Percentiles rank a stretch among this genome's conserved stretches.
Evolutionary conservation across 2,329 filamentous ascomycete species (phyloP).

Genomic region (Lomentospora prolificans): DNA sequence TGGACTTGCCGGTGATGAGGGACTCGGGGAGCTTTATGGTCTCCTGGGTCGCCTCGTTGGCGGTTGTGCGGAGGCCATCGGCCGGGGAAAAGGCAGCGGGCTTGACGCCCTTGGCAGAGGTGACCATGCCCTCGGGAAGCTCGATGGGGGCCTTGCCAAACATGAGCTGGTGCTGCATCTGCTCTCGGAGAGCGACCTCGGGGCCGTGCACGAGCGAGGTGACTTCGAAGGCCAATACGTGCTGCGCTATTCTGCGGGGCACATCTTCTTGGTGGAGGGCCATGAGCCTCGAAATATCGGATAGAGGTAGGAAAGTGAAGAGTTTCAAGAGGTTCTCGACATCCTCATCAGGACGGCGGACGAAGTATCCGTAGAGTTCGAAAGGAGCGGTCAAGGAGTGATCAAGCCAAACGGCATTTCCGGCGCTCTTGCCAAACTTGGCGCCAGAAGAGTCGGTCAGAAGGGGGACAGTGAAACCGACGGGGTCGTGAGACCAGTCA

Average conservation of each 20-base stretch:
- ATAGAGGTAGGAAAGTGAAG: slow-evolving; percentile 76
- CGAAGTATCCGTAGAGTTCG: slow-evolving; percentile 85
- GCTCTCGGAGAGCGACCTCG: slow-evolving; percentile 52
- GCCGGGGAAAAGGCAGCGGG: slow-evolving; percentile 12
- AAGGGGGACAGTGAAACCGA: slow-evolving; percentile 85
- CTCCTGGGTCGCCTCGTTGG: slow-evolving; percentile 38
- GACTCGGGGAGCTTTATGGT: slow-evolving; percentile 51
- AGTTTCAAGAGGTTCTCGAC: slow-evolving; percentile 76
- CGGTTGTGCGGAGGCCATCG: slow-evolving; percentile 15
- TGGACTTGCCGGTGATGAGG: slow-evolving; percentile 42
- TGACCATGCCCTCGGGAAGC: slow-evolving; percentile 9
- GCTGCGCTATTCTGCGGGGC: slow-evolving; percentile 68
- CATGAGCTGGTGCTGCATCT: slow-evolving; percentile 40
- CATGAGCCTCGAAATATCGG: slow-evolving; percentile 60
- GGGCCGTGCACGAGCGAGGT: slow-evolving; percentile 68
- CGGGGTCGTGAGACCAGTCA: slow-evolving; percentile 45
- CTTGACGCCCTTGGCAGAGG: slow-evolving; percentile 10
- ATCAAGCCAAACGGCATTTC: slow-evolving; percentile 92
- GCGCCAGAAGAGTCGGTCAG: slow-evolving; percentile 74
- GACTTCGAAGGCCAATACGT: slow-evolving; percentile 73
- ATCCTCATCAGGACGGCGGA: slow-evolving; percentile 71
- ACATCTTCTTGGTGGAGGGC: slow-evolving; percentile 56
- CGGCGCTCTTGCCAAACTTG: slow-evolving; percentile 92
- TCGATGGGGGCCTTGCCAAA: slow-evolving; percentile 26
- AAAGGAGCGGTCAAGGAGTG: slow-evolving; percentile 68